Percentiles rank a stretch among this genome's conserved stretches.
phyloP scores from a whole-genome alignment of 768 basidiomycete species.

The Vararia minispora region DNA sequence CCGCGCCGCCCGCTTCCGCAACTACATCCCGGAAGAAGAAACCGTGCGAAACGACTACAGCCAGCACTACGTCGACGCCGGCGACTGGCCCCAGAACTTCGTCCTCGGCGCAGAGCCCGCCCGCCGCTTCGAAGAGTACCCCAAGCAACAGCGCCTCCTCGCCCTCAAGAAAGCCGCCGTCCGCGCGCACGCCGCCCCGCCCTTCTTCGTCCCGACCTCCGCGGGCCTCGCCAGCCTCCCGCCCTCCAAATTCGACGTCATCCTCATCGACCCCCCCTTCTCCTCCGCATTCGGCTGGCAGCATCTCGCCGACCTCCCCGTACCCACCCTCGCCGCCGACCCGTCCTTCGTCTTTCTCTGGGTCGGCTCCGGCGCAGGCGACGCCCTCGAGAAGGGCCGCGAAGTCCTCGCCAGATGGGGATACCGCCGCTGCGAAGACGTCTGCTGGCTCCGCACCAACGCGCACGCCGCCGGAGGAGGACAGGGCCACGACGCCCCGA shows the following conservation, averaged over 20 bases:
- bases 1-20: conserved; percentile 57
- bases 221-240: conserved; percentile 44
- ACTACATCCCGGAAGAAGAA: conserved; percentile 90
- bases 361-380: conserved; percentile 87
- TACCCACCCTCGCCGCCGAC: conserved; percentile 76
- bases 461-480: too few relatives aligned
- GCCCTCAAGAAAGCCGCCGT: conserved; percentile 76
- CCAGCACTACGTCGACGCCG: conserved; percentile 79
- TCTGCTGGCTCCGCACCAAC: conserved; percentile 98
- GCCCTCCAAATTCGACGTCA: conserved; percentile 77
- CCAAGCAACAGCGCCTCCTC: conserved; percentile 82
- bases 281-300: conserved; percentile 83
- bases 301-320: conserved; percentile 68
- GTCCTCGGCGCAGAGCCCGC: conserved; percentile 85
- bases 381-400: conserved; percentile 84
- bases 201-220: conserved; percentile 58
- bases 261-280: conserved; percentile 86
- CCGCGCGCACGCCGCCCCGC: conserved; percentile 53
- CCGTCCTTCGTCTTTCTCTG: conserved; percentile 93
- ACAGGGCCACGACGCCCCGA: conserved; percentile 49
- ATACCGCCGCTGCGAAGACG: conserved; percentile 89
- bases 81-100: conserved; percentile 92
- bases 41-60: conserved; percentile 95
- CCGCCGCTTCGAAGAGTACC: conserved; percentile 93
- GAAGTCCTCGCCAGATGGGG: conserved; percentile 93